Evolutionary conservation across 108 stramenopile genomes (phyloP), one percentile per base, ranked within the genome.

Genomic region (Chaetoceros muelleri): DNA sequence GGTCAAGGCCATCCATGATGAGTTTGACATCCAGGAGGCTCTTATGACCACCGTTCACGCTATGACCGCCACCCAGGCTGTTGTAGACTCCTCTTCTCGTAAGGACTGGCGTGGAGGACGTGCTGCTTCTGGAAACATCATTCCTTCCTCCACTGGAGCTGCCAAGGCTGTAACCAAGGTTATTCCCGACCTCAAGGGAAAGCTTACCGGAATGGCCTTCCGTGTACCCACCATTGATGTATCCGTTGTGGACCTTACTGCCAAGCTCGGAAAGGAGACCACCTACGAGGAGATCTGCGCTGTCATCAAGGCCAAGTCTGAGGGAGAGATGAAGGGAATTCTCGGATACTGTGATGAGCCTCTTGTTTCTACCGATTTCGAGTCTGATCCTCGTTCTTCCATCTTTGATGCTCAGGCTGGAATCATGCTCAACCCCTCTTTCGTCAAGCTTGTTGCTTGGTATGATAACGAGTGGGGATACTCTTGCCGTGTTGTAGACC

Each of bases 51-150:
- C 98, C 53, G 98, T 99, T 63, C 98, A 99, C 82, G 96, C 98
- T 88, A 94, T 96, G 93, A 99, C 98, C 50, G 95, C 98, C 77
- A 97, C 96, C 73, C 98, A 99, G 78, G 89, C 90, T 57, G 92
- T 95, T 53, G 98, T 99, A 58, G 98, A 99, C 79, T 93, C 94
- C 61, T 93, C 95, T 70, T 96, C 95, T 73, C 90, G 91, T 62
- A 99, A 99, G 86, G 98, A 99, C 95, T 99, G 98, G 98, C 95
- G 98, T 54, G 98, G 96, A 71, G 98, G 98, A 76, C 96, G 98
- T 79, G 88, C 94, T 64, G 98, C 98, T 55, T 94, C 92, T 46
- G 83, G 87, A 57, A 99, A 99, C 95, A 97, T 99, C 85, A 99
- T 99, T 70, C 98, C 98, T 31, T 96, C 95, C 61, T 95, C 95